Evolutionary conservation across 345 rosid genomes (phyloP).

Genomic region (Streptanthus diversifolius): DNA sequence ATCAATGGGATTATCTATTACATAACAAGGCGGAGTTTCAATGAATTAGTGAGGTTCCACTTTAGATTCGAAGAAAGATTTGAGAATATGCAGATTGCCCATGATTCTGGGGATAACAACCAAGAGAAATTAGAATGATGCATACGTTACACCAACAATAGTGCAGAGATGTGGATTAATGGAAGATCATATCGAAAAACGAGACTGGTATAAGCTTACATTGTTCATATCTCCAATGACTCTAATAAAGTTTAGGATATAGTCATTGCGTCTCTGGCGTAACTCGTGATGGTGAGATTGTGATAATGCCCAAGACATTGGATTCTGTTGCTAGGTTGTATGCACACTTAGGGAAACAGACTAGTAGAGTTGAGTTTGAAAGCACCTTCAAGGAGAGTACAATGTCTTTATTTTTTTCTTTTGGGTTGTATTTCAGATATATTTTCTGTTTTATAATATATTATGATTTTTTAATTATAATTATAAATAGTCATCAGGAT

Average conservation of each 20-base stretch:
- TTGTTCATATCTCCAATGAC: background rate
- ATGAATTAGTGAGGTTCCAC: too few species aligned
- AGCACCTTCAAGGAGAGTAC: too few species aligned
- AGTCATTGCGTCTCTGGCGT: background rate
- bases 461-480: too few species aligned
- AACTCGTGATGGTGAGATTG: background rate
- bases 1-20: too few species aligned
- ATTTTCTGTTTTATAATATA: too few species aligned
- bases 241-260: background rate
- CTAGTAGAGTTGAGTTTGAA: background rate
- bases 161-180: background rate
- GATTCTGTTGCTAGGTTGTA: background rate
- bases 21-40: too few species aligned
- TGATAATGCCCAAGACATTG: constrained; percentile 1
- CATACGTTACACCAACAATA: background rate
- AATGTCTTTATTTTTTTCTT: too few species aligned
- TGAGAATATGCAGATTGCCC: too few species aligned
- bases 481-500: too few species aligned
- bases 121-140: background rate
- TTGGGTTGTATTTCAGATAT: too few species aligned
- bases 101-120: too few species aligned
- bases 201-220: background rate
- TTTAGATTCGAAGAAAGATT: too few species aligned
- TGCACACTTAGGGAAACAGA: background rate
- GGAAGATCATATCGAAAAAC: background rate